Evolutionary conservation across 441 rosid genomes (phyloP), one percentile per base, ranked within the genome.

Genomic region (Pelargonium australe): DNA sequence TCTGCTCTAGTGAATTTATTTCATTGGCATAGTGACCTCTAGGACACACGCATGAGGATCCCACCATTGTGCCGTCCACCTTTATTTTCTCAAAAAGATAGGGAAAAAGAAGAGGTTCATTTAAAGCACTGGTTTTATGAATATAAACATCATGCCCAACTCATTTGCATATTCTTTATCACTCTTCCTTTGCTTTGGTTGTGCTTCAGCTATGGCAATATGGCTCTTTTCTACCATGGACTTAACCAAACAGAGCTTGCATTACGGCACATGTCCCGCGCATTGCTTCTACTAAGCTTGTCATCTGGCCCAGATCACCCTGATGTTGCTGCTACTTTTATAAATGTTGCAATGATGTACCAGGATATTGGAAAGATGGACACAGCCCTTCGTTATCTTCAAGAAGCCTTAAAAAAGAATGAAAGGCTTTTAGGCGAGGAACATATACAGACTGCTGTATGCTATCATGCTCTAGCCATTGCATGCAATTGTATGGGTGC

Each of bases 211-310:
- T 96, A 96, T 70, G 98, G 98, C 49, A 96, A 96, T 81, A 96
- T 96, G 99, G 98, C 99, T 74, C 96, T 96, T 73, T 96, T 96
- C 89, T 96, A 93, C 79, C 98, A 96, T 67, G 99, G 99, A 67
- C 91, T 96, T 31, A 91, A 87, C 80, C 97, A 91, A 79, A 85
- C 97, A 67, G 96, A 91, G 76, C 97, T 93, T 69, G 99, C 99
- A 55, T 74, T 96, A 61, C 88, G 82, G 72, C 97, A 93, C 85
- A 96, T 96, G 98, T 91, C 98, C 7, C 89, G 92, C 68, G 99
- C 97, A 16, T 79, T 96, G 80, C 94, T 93, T 66, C 79, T 96
- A 66, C 76, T 91, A 76, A 90, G 99, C 75, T 85, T 96, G 72
- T 96, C 98, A 34, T 96, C 97, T 57, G 97, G 99, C 51, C 88